Evolutionary conservation across 2,329 filamentous ascomycete genomes (phyloP).

Genomic region (Clarireedia hainanense): DNA sequence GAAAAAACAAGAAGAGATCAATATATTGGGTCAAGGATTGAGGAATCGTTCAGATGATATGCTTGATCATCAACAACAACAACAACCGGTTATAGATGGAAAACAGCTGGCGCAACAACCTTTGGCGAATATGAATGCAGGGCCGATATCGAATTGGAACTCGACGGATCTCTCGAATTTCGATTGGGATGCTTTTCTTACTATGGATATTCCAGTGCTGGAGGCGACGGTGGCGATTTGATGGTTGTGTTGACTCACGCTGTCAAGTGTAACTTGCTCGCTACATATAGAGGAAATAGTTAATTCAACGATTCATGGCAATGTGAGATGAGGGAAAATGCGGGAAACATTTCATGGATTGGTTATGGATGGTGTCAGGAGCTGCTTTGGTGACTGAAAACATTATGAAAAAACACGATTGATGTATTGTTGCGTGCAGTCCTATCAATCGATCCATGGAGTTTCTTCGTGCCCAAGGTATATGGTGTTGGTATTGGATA

Average conservation of each 20-base stretch:
- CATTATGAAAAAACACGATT: too few relatives aligned
- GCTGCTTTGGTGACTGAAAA: too few relatives aligned
- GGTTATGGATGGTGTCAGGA: too few relatives aligned
- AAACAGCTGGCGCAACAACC: neutral
- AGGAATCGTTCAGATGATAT: neutral
- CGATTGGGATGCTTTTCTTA: conserved; percentile 6
- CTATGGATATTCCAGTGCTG: conserved; percentile 8
- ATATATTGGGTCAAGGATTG: neutral
- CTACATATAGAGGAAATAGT: too few relatives aligned
- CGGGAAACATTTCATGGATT: too few relatives aligned
- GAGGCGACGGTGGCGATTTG: conserved; percentile 1
- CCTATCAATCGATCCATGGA: too few relatives aligned
- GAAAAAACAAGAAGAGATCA: conserved; percentile 13
- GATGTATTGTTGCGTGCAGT: too few relatives aligned
- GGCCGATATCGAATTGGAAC: neutral
- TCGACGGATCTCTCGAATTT: conserved; percentile 1
- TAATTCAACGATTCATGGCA: too few relatives aligned
- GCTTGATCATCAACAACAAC: neutral
- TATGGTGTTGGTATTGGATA: too few relatives aligned
- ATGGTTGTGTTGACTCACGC: neutral
- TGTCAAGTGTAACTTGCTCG: neutral
- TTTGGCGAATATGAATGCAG: neutral
- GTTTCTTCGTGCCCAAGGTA: too few relatives aligned
- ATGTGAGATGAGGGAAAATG: neutral
- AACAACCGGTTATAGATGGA: too few relatives aligned